Percentiles rank a stretch among this genome's conserved stretches.
Conservation (phyloP, 192 early-diverging fungal species). For the Entophlyctis luteolus region DNA sequence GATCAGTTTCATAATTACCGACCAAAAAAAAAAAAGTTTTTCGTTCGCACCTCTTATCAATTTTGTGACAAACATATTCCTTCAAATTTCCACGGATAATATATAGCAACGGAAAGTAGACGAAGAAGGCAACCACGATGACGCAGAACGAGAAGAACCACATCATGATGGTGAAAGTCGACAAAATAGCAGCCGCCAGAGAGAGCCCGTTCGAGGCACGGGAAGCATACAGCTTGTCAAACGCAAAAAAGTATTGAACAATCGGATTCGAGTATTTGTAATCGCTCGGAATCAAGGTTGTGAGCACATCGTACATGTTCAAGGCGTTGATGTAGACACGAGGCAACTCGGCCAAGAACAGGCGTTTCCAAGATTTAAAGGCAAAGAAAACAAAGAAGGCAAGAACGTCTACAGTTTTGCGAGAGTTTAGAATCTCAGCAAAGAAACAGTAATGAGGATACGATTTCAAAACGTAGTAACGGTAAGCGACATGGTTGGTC, state of each 20-base stretch:
- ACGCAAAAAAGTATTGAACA: neutral
- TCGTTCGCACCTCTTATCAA: conserved; percentile 74
- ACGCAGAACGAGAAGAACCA: conserved; percentile 51
- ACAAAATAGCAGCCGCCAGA: conserved; percentile 3
- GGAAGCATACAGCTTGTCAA: neutral
- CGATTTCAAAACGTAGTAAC: conserved; percentile 67
- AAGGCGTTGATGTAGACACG: conserved; percentile 64
- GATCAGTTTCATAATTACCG: neutral
- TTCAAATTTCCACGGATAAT: conserved; percentile 83
- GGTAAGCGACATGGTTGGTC: conserved; percentile 68
- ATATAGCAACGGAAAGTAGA: conserved; percentile 76
- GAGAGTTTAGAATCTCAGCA: conserved; percentile 61
- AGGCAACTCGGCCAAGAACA: conserved; percentile 77
- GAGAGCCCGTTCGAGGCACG: neutral
- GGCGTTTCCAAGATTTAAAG: conserved; percentile 82
- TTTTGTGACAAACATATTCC: conserved; percentile 83
- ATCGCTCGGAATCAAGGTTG: neutral
- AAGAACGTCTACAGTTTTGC: conserved; percentile 59
- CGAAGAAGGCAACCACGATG: conserved; percentile 52
- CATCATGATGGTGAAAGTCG: conserved; percentile 62
- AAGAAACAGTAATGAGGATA: conserved; percentile 85
- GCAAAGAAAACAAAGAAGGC: conserved; percentile 83
- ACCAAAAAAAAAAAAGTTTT: neutral
- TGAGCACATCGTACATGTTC: conserved; percentile 31
- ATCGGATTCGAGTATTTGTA: conserved; percentile 7